Percentiles rank a stretch among this genome's conserved stretches.
These are phyloP conservation scores for Scheffersomyces ergatensis DNA, from an alignment of 805 yeast genomes.

Conservation along the genomic window DNA sequence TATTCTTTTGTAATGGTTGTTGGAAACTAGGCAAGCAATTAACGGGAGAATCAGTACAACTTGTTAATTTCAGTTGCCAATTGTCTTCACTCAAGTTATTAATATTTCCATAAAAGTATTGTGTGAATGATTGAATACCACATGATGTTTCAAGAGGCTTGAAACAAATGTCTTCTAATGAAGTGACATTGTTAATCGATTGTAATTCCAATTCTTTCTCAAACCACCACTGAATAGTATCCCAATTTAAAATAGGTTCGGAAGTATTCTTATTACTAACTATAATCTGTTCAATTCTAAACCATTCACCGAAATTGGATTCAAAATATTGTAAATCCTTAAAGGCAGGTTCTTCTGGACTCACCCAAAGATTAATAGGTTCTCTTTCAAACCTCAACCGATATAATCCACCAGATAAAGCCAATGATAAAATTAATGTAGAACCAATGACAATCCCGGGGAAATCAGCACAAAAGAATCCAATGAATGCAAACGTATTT, in stretches of 20 bases:
- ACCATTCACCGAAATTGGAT: slow-evolving; percentile 85
- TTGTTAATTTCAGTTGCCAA: slow-evolving; percentile 56
- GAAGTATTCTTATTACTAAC: slow-evolving; percentile 58
- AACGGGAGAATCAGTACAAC: slow-evolving; percentile 80
- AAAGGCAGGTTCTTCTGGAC: slow-evolving; percentile 68
- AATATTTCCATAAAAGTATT: slow-evolving; percentile 73
- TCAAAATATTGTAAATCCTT: slow-evolving; percentile 71
- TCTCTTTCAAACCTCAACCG: slow-evolving; percentile 64
- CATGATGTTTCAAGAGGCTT: slow-evolving; percentile 80
- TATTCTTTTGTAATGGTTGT: slow-evolving; percentile 75
- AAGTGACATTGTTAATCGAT: slow-evolving; percentile 24
- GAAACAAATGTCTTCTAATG: slow-evolving; percentile 70
- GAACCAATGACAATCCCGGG: slow-evolving; percentile 41
- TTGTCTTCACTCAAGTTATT: slow-evolving; percentile 42
- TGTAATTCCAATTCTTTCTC: slow-evolving; percentile 59
- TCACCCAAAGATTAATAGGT: slow-evolving; percentile 89
- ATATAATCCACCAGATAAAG: slow-evolving; percentile 52
- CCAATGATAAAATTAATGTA: slow-evolving; percentile 30
- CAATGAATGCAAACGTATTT: slow-evolving; percentile 46
- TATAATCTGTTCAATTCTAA: slow-evolving; percentile 81
- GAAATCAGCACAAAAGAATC: slow-evolving; percentile 56
- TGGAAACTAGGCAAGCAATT: slow-evolving; percentile 87
- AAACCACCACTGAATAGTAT: slow-evolving; percentile 83
- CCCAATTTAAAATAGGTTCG: slow-evolving; percentile 59
- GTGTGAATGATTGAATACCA: slow-evolving; percentile 84